Evolutionary conservation across 768 basidiomycete genomes (phyloP).

Genomic region (Lactifluus subvellereus): DNA sequence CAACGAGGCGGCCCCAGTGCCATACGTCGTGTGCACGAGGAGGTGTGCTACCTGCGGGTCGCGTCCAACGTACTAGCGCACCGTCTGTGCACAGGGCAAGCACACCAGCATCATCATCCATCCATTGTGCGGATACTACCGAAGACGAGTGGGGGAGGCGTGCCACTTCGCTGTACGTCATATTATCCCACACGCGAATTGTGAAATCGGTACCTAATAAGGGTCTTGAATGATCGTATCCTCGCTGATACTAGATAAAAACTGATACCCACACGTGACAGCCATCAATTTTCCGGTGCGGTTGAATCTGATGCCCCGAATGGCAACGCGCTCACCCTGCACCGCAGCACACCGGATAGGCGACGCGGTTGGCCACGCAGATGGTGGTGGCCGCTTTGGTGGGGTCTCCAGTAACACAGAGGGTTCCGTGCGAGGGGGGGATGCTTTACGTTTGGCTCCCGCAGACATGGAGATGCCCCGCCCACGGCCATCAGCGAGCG

Average conservation of each 20-base stretch:
- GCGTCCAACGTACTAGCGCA: constrained; percentile 57
- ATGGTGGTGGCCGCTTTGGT: constrained; percentile 31
- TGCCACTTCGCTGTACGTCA: constrained; percentile 45
- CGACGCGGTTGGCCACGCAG: constrained; percentile 46
- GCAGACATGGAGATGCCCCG: background rate
- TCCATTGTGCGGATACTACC: constrained; percentile 50
- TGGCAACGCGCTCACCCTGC: constrained; percentile 43
- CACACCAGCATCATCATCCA: constrained; percentile 30
- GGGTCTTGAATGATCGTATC: constrained; percentile 1
- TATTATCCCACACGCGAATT: constrained; percentile 53
- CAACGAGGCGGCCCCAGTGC: constrained; percentile 18
- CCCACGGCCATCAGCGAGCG: constrained; percentile 13
- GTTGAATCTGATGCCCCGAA: constrained; percentile 46
- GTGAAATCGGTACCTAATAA: constrained; percentile 54
- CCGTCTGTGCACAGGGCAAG: constrained; percentile 40
- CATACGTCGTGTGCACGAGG: constrained; percentile 20
- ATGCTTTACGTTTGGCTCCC: constrained; percentile 22
- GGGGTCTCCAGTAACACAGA: constrained; percentile 5
- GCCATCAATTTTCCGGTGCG: constrained; percentile 53
- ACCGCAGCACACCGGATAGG: constrained; percentile 36
- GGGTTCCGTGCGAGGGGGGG: constrained; percentile 13
- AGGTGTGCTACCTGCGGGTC: constrained; percentile 38
- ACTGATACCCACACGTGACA: constrained; percentile 44
- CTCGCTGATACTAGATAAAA: background rate
- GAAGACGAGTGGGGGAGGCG: constrained; percentile 48